A percentile compares a stretch with the other conserved stretches of the same genome.
phyloP scores from a whole-genome alignment of 2,329 filamentous ascomycete species.

The Coccinonectria pachysandricola region DNA sequence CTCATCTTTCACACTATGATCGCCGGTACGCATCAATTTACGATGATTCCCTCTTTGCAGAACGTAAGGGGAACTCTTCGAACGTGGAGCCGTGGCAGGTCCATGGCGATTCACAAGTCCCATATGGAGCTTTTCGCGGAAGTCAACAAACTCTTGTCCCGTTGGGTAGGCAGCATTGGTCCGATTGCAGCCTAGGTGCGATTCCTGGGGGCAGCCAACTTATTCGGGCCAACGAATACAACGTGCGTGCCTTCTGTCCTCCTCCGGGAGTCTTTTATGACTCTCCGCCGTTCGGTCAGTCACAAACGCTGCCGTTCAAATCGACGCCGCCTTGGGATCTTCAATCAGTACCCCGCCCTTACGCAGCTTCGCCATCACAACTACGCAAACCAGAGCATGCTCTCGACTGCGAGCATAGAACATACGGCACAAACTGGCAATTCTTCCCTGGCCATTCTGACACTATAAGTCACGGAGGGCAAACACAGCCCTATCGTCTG shows the following conservation, averaged over 20 bases:
- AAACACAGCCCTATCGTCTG: no score
- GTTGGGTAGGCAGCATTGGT: slow-evolving; percentile 6
- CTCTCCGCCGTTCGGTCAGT: slow-evolving; percentile 22
- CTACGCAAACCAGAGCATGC: slow-evolving; percentile 8
- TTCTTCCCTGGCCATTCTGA: no score
- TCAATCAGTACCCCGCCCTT: slow-evolving; percentile 4
- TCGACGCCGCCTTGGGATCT: slow-evolving; percentile 12
- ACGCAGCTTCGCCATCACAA: slow-evolving; percentile 3
- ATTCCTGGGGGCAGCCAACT: no score
- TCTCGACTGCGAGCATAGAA: no score
- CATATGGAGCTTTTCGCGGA: slow-evolving; percentile 7
- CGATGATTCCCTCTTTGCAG: slow-evolving; percentile 8
- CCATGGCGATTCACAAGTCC: slow-evolving; percentile 5
- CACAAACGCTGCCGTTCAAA: slow-evolving; percentile 14
- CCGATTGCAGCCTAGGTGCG: no score
- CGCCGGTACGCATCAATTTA: slow-evolving; percentile 7
- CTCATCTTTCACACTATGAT: no score
- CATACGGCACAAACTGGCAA: no score
- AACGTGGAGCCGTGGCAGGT: slow-evolving; percentile 10
- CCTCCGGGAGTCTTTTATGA: slow-evolving; percentile 23
- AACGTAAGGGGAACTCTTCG: slow-evolving; percentile 5
- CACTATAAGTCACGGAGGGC: no score
- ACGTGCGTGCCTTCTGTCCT: slow-evolving; percentile 28
- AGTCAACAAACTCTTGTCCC: slow-evolving; percentile 7
- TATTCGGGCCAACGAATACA: slow-evolving; percentile 26